Conservation (phyloP, 2,329 filamentous ascomycete genomes). For the Lasiodiplodia sp. region DNA sequence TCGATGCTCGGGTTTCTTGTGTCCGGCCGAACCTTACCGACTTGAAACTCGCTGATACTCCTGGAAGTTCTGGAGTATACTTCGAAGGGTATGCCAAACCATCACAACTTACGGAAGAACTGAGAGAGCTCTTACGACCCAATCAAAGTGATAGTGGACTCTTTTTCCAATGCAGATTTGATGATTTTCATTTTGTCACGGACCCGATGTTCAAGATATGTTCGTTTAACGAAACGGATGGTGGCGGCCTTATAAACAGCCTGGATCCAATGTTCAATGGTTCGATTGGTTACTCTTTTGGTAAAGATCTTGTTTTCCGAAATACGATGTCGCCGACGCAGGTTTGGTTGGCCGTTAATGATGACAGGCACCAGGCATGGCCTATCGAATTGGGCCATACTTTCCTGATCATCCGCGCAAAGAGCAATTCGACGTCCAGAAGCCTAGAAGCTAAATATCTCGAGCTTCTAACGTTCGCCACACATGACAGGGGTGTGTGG, state of each 20-base stretch:
- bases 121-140: neutral
- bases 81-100: neutral
- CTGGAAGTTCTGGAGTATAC: neutral
- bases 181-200: too few relatives aligned
- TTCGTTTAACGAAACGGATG: fast-evolving
- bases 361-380: neutral
- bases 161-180: neutral
- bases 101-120: neutral
- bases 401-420: neutral
- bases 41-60: neutral
- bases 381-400: neutral
- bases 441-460: too few relatives aligned
- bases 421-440: too few relatives aligned
- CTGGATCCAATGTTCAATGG: neutral
- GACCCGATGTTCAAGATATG: conserved; percentile 3
- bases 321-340: too few relatives aligned
- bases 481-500: too few relatives aligned
- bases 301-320: too few relatives aligned
- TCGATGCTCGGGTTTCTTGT: conserved; percentile 3
- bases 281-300: too few relatives aligned
- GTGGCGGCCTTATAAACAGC: neutral
- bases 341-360: too few relatives aligned
- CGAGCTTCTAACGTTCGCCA: too few relatives aligned
- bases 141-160: neutral
- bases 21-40: neutral